Conservation (phyloP, 73 alveolate genomes). For the Diophrys appendiculata region DNA sequence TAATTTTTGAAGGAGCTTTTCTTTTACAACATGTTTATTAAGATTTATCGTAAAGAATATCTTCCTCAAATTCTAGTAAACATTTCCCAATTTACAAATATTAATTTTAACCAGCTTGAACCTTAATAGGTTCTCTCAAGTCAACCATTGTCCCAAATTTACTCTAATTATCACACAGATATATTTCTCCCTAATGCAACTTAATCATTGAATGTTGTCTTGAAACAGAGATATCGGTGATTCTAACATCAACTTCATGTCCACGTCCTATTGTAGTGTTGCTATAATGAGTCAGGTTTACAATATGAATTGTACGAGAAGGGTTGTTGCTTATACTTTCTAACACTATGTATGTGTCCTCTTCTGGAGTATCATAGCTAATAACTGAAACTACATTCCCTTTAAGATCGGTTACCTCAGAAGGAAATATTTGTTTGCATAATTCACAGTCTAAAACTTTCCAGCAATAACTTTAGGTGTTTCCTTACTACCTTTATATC, state of each 20-base stretch:
- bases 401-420: slow-evolving; percentile 21
- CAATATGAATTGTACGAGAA: slow-evolving; percentile 68
- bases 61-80: not conserved
- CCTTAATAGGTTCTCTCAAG: not conserved
- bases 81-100: not conserved
- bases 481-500: slow-evolving; percentile 15
- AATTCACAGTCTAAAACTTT: slow-evolving; percentile 80
- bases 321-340: slow-evolving; percentile 68
- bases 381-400: slow-evolving; percentile 29
- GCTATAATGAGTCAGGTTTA: no score
- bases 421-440: slow-evolving; percentile 75
- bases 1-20: not conserved
- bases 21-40: not conserved
- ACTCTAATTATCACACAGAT: slow-evolving; percentile 27
- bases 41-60: no score
- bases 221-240: slow-evolving; percentile 56
- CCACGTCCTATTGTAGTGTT: slow-evolving; percentile 40
- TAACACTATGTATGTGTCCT: slow-evolving; percentile 42
- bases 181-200: slow-evolving; percentile 26
- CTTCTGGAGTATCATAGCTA: slow-evolving; percentile 34
- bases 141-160: slow-evolving; percentile 51
- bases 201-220: slow-evolving; percentile 28
- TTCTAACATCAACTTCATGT: slow-evolving; percentile 48
- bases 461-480: slow-evolving; percentile 60
- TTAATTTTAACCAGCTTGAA: not conserved